Evolutionary conservation across 805 yeast species (phyloP).

Genomic region (Pichia exigua): DNA sequence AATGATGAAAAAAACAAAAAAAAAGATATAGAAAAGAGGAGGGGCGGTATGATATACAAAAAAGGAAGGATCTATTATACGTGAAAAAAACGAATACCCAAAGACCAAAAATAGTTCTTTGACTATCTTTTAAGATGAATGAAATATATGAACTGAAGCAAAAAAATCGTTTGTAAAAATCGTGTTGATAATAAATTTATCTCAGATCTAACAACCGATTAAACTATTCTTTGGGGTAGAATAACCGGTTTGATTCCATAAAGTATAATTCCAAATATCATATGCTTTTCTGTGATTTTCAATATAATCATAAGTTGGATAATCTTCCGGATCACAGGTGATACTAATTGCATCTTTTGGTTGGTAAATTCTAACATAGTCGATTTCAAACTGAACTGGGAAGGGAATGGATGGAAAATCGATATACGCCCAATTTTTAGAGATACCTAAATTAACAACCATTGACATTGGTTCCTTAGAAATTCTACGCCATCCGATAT

Average conservation of each 20-base stretch:
- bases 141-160: not conserved
- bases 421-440: conserved; percentile 89
- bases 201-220: conserved; percentile 35
- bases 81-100: not conserved
- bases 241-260: conserved; percentile 74
- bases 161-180: not conserved
- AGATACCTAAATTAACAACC: conserved; percentile 79
- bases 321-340: conserved; percentile 82
- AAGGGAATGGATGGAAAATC: conserved; percentile 78
- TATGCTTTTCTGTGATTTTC: conserved; percentile 63
- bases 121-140: not conserved
- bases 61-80: not conserved
- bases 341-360: conserved; percentile 52
- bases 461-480: conserved; percentile 92
- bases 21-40: not conserved
- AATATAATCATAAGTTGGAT: conserved; percentile 84
- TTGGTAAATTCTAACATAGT: conserved; percentile 89
- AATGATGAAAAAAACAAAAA: not conserved
- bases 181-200: not conserved
- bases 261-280: conserved; percentile 56
- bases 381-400: conserved; percentile 72
- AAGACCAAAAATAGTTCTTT: not conserved
- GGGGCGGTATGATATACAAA: not conserved
- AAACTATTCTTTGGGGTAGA: conserved; percentile 53
- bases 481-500: conserved; percentile 72